These are phyloP conservation scores for Phytophthora podocarpi DNA, from an alignment of 352 stramenopile genomes.

Conservation along the genomic window DNA sequence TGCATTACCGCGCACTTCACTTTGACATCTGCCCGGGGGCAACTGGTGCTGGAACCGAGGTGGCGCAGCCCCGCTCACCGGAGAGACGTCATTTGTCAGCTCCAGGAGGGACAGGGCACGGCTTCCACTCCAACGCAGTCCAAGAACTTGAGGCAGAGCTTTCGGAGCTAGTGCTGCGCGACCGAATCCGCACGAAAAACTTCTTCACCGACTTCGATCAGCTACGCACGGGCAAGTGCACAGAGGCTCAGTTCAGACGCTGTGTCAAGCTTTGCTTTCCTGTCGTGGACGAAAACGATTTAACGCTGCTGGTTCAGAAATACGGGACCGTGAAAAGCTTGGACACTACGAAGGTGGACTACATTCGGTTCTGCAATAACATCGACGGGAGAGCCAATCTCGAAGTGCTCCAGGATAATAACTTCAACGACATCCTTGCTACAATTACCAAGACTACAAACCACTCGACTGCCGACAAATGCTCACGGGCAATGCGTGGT, in stretches of 20 bases:
- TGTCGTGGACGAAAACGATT: slow-evolving; percentile 60
- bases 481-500: slow-evolving; percentile 67
- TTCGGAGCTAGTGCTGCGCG: slow-evolving; percentile 59
- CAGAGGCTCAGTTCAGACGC: slow-evolving; percentile 76
- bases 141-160: slow-evolving; percentile 65
- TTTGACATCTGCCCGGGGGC: slow-evolving; percentile 64
- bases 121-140: slow-evolving; percentile 34
- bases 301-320: slow-evolving; percentile 64
- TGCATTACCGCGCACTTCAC: slow-evolving; percentile 81
- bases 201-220: slow-evolving; percentile 88
- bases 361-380: slow-evolving; percentile 75
- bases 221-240: slow-evolving; percentile 76
- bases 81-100: slow-evolving; percentile 60
- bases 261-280: slow-evolving; percentile 82
- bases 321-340: slow-evolving; percentile 49
- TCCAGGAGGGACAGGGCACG: slow-evolving; percentile 16
- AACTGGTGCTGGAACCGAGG: slow-evolving; percentile 29
- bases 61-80: slow-evolving; percentile 44
- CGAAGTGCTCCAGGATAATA: slow-evolving; percentile 40
- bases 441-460: slow-evolving; percentile 41
- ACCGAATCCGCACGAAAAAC: slow-evolving; percentile 83
- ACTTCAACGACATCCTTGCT: slow-evolving; percentile 54
- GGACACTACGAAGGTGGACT: slow-evolving; percentile 71
- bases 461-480: slow-evolving; percentile 43
- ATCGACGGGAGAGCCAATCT: slow-evolving; percentile 52